Conservation (phyloP, 768 basidiomycete genomes). For the Mycena sanguinolenta region DNA sequence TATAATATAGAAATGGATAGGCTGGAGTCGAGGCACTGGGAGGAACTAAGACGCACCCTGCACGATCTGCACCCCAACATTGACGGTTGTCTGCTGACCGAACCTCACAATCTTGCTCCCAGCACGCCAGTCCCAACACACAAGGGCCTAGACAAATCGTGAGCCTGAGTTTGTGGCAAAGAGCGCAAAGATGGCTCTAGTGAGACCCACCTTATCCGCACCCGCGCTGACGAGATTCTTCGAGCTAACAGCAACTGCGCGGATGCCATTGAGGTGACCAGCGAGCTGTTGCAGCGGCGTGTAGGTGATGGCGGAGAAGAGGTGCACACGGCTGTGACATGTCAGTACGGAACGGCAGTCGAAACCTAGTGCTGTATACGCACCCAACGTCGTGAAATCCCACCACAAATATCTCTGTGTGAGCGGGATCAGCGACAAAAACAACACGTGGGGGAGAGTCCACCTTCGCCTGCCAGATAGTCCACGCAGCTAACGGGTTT, state of each 20-base stretch:
- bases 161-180: neutral
- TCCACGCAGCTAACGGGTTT: constrained; percentile 94
- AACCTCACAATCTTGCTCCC: constrained; percentile 92
- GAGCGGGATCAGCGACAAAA: neutral
- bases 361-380: constrained; percentile 38
- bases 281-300: constrained; percentile 89
- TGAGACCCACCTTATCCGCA: constrained; percentile 57
- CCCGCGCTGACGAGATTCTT: too few species aligned
- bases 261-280: constrained; percentile 90
- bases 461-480: constrained; percentile 85
- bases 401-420: constrained; percentile 87
- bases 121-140: constrained; percentile 92
- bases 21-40: neutral
- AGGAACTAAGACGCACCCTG: constrained; percentile 51
- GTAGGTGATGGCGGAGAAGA: constrained; percentile 88
- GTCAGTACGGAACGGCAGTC: neutral
- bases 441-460: constrained; percentile 22
- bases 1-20: too few species aligned
- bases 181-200: neutral
- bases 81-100: constrained; percentile 93
- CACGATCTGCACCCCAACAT: constrained; percentile 89
- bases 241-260: constrained; percentile 88
- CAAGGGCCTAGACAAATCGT: constrained; percentile 60
- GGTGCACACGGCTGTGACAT: constrained; percentile 80
- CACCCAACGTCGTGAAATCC: constrained; percentile 95